Evolutionary conservation across 805 yeast genomes (phyloP).

Genomic region (Ogataea philodendri): DNA sequence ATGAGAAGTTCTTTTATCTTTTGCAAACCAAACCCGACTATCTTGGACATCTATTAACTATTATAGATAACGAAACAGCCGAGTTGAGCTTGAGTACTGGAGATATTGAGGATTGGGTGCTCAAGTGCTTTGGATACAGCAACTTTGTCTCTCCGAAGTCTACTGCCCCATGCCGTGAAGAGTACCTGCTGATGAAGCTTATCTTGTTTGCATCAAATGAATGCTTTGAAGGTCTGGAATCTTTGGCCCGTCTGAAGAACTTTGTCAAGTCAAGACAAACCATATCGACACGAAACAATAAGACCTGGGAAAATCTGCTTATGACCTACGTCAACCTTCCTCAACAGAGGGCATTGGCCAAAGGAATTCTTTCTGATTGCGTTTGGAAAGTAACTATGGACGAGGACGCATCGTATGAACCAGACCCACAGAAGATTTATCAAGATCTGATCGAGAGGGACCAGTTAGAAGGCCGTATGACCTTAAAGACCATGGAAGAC

Average conservation of each 20-base stretch:
- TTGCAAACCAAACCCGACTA: constrained; percentile 82
- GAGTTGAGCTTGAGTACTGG: constrained; percentile 23
- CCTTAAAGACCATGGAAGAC: constrained; percentile 21
- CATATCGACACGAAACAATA: constrained; percentile 15
- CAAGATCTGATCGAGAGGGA: constrained; percentile 39
- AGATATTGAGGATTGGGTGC: constrained; percentile 36
- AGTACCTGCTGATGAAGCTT: constrained; percentile 59
- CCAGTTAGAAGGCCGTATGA: constrained; percentile 27
- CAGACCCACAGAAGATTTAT: constrained; percentile 69
- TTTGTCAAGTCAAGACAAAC: constrained; percentile 27
- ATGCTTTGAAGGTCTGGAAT: constrained; percentile 35
- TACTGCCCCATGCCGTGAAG: constrained; percentile 59
- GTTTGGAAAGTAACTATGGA: constrained; percentile 42
- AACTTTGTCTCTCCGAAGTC: constrained; percentile 14
- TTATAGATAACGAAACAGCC: constrained; percentile 24
- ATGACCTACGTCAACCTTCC: constrained; percentile 45
- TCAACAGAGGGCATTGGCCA: constrained; percentile 46
- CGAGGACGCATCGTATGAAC: constrained; percentile 64
- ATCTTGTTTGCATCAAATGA: constrained; percentile 46
- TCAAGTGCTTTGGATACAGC: constrained; percentile 33
- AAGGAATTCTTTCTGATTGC: constrained; percentile 39
- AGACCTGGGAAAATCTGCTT: constrained; percentile 46
- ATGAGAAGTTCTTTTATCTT: constrained; percentile 76
- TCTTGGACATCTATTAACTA: constrained; percentile 52
- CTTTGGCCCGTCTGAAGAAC: constrained; percentile 24